Evolutionary conservation across 2,329 filamentous ascomycete genomes (phyloP), one percentile per base, ranked within the genome.

Genomic region (Penicillium glabrum): DNA sequence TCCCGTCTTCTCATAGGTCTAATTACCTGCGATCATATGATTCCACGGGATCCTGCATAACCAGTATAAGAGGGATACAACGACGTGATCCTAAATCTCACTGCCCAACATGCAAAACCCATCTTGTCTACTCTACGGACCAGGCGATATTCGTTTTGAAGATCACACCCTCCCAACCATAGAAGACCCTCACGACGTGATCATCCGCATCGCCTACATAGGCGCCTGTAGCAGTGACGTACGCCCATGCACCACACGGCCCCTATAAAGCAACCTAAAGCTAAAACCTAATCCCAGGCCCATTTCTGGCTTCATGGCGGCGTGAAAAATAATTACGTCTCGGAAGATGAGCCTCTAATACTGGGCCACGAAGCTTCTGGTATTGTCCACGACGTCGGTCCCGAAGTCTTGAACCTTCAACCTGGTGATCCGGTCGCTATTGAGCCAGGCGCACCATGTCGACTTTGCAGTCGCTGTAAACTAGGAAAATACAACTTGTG

Each of bases 151-250:
- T 5, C 69, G 67, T 41, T 66, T 77, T 24, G 72, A 77, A 62
- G 72, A 79, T 51, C 67, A 60, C 8, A 71, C 73, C 0, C 61
- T 77, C 1, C 77, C 78, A 3, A 57, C 61, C 3, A 64, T 78
- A 5, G 55, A 67, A 8, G 65, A 75, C 13, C 67, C 71, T 0
- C 65, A 75, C 53, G 77, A 79, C 60, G 74, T 79, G 19, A 69
- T 80, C 26, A 67, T 80, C 9, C 72, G 74, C n/a, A 76, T 81
- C 39, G 71, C 73, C 3, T 79, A 73, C 37, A 69, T 77, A 0
- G 78, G 77, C 3, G 75, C 80, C n/a, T 79, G 77, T 58, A 77
- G 75, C 23, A 75, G 73, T 53, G 74, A 76, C 63, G 72, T 72
- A 60, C 27, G 47, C 35, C 35, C 47, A 29, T 49, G 46, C 46